Percentiles rank a stretch among this genome's conserved stretches.
Evolutionary conservation across 768 basidiomycete species (phyloP).

Genomic region (Lactarius akahatsu): DNA sequence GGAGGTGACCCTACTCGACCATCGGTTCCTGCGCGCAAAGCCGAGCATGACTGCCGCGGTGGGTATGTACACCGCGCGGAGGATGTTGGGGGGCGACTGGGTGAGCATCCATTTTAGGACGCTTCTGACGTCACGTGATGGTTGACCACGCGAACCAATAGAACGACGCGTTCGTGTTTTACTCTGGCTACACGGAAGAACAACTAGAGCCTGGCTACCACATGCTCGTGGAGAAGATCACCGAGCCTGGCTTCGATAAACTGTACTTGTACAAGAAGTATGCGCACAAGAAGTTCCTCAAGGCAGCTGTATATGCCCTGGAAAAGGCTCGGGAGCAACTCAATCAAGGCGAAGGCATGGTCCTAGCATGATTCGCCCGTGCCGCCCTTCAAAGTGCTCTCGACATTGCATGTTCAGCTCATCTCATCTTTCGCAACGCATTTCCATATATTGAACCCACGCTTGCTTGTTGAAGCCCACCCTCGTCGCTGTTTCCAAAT

Average conservation of each 20-base stretch:
- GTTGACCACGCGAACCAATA: constrained; percentile 40
- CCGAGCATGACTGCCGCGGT: constrained; percentile 93
- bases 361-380: constrained; percentile 24
- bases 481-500: constrained; percentile 28
- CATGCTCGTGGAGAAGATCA: constrained; percentile 79
- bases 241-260: constrained; percentile 73
- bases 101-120: constrained; percentile 52
- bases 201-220: constrained; percentile 81
- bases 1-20: constrained; percentile 90
- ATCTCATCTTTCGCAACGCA: constrained; percentile 22
- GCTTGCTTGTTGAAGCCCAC: constrained; percentile 20
- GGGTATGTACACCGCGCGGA: constrained; percentile 94
- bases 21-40: constrained; percentile 90
- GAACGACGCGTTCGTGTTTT: constrained; percentile 89
- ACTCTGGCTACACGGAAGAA: constrained; percentile 88
- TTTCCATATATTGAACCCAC: constrained; percentile 21
- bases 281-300: constrained; percentile 95
- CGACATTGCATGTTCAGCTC: constrained; percentile 14
- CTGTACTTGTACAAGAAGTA: constrained; percentile 96
- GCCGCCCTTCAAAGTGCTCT: constrained; percentile 8
- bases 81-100: constrained; percentile 95
- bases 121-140: constrained; percentile 30
- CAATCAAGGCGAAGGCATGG: constrained; percentile 28
- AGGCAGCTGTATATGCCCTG: constrained; percentile 77
- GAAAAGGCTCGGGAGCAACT: constrained; percentile 60